These are phyloP conservation scores for Saturnispora serradocipensis DNA, from an alignment of 805 yeast species.

Conservation along the genomic window DNA sequence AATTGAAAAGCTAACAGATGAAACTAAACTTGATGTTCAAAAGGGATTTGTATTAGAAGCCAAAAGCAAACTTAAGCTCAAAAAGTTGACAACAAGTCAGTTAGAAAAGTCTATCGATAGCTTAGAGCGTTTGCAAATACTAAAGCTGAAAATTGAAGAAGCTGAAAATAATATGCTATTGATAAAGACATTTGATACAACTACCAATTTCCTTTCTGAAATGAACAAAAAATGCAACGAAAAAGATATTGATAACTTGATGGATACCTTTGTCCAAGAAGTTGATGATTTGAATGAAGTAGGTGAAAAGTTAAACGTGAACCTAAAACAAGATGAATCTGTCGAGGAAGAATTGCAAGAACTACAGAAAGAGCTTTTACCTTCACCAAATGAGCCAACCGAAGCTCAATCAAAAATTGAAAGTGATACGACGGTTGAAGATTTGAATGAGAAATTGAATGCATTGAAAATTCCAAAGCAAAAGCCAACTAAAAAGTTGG, in stretches of 20 bases:
- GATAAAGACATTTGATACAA: constrained; percentile 19
- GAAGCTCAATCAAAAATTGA: constrained; percentile 1
- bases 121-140: constrained; percentile 17
- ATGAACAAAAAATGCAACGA: constrained; percentile 17
- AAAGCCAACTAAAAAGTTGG: neutral
- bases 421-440: neutral
- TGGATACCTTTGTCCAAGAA: constrained; percentile 16
- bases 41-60: constrained; percentile 17
- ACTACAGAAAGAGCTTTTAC: constrained; percentile 10
- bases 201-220: constrained; percentile 17
- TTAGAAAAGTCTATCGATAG: constrained; percentile 14
- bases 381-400: neutral
- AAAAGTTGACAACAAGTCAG: constrained; percentile 18
- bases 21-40: constrained; percentile 12
- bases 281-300: constrained; percentile 16
- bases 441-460: constrained; percentile 8
- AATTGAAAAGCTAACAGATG: constrained; percentile 6
- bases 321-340: constrained; percentile 13
- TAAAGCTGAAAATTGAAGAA: constrained; percentile 22
- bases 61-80: constrained; percentile 18
- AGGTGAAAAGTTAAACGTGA: constrained; percentile 3
- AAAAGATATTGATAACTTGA: constrained; percentile 15
- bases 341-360: constrained; percentile 19
- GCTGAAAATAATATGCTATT: constrained; percentile 20
- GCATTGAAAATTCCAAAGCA: constrained; percentile 9